phyloP scores from a whole-genome alignment of 129 eudicot genomes.

The Flaveria bidentis region DNA sequence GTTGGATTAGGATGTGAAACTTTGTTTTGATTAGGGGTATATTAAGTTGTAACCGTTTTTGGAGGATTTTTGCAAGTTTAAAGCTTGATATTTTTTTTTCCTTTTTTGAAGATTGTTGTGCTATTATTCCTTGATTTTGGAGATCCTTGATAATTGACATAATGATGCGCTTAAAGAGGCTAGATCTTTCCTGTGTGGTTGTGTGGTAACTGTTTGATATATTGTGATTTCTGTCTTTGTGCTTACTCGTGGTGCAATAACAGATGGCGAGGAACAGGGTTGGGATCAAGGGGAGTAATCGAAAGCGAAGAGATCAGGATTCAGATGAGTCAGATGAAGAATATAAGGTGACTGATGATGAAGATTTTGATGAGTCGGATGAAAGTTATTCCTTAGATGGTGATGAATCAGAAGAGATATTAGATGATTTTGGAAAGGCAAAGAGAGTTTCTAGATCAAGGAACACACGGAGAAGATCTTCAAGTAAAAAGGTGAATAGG shows the following conservation, averaged over 20 bases:
- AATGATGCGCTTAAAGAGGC: neutral
- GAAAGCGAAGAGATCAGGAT: constrained; percentile 39
- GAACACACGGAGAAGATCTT: constrained; percentile 30
- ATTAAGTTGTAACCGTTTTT: neutral
- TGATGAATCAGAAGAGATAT: constrained; percentile 67
- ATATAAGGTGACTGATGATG: constrained; percentile 70
- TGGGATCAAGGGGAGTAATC: constrained; percentile 37
- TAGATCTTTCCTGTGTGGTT: constrained; percentile 8
- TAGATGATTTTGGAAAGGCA: constrained; percentile 42
- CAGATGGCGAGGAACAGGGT: constrained; percentile 62
- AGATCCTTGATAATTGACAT: constrained; percentile 19
- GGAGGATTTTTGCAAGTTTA: neutral
- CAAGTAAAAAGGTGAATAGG: constrained; percentile 37
- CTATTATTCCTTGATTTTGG: constrained; percentile 1
- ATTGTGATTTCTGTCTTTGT: constrained; percentile 31
- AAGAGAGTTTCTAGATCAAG: constrained; percentile 42
- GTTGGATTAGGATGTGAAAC: constrained; percentile 12
- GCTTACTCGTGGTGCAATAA: constrained; percentile 29
- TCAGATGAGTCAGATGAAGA: constrained; percentile 90
- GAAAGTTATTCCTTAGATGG: constrained; percentile 59
- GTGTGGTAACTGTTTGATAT: neutral
- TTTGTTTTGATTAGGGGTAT: constrained; percentile 18
- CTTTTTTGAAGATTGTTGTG: neutral
- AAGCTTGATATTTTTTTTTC: constrained; percentile 5
- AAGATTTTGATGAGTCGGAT: constrained; percentile 60